These are phyloP conservation scores for Populus nigra DNA, from an alignment of 345 rosid genomes.

Conservation along the genomic window DNA sequence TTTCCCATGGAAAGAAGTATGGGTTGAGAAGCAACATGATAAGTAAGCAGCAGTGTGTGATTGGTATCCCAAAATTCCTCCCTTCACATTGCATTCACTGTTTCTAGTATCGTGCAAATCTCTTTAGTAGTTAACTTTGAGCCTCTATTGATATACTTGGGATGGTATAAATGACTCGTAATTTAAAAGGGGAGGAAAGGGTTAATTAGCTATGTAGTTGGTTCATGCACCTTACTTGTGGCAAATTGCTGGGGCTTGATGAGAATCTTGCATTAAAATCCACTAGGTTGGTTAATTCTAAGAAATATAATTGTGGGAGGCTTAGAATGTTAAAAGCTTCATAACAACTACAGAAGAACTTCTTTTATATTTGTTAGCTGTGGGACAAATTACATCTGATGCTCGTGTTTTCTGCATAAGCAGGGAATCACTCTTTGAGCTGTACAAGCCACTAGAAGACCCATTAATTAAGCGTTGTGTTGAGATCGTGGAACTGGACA, in stretches of 20 bases:
- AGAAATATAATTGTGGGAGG: not conserved
- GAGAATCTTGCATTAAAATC: not conserved
- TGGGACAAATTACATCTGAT: constrained; percentile 2
- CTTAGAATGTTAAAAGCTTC: constrained; percentile 2
- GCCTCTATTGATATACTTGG: not conserved
- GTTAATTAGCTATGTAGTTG: not conserved
- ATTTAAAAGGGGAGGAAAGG: too few relatives aligned
- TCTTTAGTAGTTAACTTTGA: not conserved
- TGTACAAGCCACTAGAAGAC: constrained; percentile 72
- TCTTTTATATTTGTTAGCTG: not conserved
- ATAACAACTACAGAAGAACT: not conserved
- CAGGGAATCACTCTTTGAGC: constrained; percentile 62
- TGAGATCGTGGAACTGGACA: constrained; percentile 57
- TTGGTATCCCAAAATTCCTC: not conserved
- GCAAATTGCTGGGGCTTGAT: not conserved
- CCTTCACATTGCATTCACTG: not conserved
- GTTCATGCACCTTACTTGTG: not conserved
- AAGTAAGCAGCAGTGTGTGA: constrained; percentile 38
- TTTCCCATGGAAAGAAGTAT: constrained; percentile 93
- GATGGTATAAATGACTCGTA: not conserved
- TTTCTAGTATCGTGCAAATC: not conserved
- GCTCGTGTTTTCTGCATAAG: constrained; percentile 19
- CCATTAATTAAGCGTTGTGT: constrained; percentile 64
- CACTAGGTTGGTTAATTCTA: not conserved
- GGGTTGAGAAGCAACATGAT: constrained; percentile 70